Evolutionary conservation across 106 monocot genomes (phyloP).

Genomic region (Dendrobium huoshanense): DNA sequence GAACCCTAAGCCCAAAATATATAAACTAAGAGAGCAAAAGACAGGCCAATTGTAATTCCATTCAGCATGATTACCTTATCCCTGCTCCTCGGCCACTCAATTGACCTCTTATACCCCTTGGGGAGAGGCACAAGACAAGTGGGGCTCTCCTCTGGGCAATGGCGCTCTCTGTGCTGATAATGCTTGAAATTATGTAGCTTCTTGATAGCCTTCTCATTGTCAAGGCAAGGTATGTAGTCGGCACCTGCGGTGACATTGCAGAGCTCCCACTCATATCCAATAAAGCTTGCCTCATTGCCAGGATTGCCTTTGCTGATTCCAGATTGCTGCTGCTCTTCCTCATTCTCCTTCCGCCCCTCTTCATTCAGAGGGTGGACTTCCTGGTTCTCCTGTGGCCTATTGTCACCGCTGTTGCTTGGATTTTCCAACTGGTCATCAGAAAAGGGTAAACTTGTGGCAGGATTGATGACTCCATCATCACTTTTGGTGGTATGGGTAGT

Average conservation of each 20-base stretch:
- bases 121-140: constrained; percentile 79
- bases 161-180: constrained; percentile 77
- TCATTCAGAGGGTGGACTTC: too few relatives aligned
- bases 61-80: constrained; percentile 39
- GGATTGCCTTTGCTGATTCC: too few relatives aligned
- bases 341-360: too few relatives aligned
- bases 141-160: constrained; percentile 76
- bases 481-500: too few relatives aligned
- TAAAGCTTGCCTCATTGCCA: too few relatives aligned
- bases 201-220: constrained; percentile 76
- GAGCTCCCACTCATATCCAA: constrained; percentile 43
- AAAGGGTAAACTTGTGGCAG: too few relatives aligned
- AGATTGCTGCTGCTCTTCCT: too few relatives aligned
- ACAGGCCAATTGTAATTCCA: neutral
- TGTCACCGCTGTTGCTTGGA: neutral
- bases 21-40: neutral
- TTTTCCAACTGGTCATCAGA: neutral
- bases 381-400: too few relatives aligned
- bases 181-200: constrained; percentile 46
- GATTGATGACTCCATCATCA: neutral
- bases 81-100: constrained; percentile 80
- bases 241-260: constrained; percentile 73
- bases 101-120: constrained; percentile 46
- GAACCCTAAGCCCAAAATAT: neutral
- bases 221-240: constrained; percentile 89